A percentile compares a stretch with the other conserved stretches of the same genome.
Evolutionary conservation across 2,329 filamentous ascomycete species (phyloP).

Genomic region (Colletotrichum shisoi): DNA sequence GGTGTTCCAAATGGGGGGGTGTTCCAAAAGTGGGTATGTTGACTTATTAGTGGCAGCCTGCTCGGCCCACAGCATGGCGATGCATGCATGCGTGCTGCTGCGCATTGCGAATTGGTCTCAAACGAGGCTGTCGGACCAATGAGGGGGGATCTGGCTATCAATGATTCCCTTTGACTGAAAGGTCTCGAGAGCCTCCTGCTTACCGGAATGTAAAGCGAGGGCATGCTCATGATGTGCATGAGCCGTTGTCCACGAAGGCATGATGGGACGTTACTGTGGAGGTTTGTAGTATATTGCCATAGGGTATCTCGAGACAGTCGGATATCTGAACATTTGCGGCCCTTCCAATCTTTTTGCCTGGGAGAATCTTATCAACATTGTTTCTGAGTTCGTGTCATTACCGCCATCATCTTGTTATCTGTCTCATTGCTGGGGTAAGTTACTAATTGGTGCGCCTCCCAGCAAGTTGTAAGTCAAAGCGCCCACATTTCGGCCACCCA

Average conservation of each 20-base stretch:
- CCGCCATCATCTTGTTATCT: neutral
- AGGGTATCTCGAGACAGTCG: neutral
- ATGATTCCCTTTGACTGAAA: neutral
- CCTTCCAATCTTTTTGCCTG: too few relatives aligned
- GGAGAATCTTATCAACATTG: neutral
- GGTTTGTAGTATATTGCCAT: neutral
- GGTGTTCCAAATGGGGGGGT: too few relatives aligned
- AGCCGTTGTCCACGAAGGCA: neutral
- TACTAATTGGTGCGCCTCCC: neutral
- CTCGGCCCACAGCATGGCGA: neutral
- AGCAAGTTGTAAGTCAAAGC: too few relatives aligned
- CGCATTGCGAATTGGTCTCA: neutral
- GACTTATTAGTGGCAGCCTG: neutral
- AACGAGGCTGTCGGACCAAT: slow-evolving; percentile 4
- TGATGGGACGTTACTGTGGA: neutral
- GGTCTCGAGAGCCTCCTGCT: neutral
- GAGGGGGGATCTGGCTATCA: neutral
- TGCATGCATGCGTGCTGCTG: neutral
- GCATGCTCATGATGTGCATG: neutral
- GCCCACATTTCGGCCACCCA: too few relatives aligned
- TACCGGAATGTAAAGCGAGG: neutral
- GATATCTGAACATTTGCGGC: too few relatives aligned
- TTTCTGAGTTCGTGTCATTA: neutral
- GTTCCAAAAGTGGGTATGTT: too few relatives aligned
- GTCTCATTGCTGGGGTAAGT: neutral